Base-by-base conservation (phyloP, 805 yeast genomes). In the Tanozyma kutaoensis region DNA sequence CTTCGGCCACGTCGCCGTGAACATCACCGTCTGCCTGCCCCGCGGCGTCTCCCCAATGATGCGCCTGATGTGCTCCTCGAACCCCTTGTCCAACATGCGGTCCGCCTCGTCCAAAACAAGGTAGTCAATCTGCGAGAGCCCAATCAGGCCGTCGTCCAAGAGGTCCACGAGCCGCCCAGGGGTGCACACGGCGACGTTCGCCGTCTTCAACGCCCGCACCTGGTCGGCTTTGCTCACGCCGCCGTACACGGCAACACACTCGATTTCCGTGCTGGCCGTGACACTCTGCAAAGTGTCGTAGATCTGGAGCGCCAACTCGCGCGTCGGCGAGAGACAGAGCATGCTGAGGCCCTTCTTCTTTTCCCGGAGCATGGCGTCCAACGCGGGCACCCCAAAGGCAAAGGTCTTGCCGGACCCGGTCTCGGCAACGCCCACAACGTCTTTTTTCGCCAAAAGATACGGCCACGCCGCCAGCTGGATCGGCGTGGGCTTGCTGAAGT, bases 361-460 rank as follows among this genome's bases (percentile, higher is more conserved):
- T 4, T 5, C 11, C 12, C 5, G 5, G 12, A 20, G 21, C 5
- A 20, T 4, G 7, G 7, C 7, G 12, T 20, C 9, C 9, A 20
- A 5, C 5, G 21, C 21, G 12, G 21, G 21, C 5, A 20, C 21
- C 4, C 21, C 15, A 8, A 9, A 11, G 8, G 12, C n/a, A 20
- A 12, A 11, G n/a, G 22, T 20, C 22, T 10, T 20, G 12, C 24
- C 24, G 12, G 15, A 12, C 48, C 98, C 98, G 1, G 98, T 91
- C 8, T 91, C 77, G 11, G 98, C 98, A 46, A 88, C 91, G 29
- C 98, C 98, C 37, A 91, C 74, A 4, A 91, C 69, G 52, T 91
- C 97, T 20, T 62, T 64, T 5, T 86, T 93, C 16, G 62, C 58
- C 8, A 22, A 10, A 5, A 22, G 15, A n/a, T 12, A 22, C 11